Evolutionary conservation across 2,329 filamentous ascomycete genomes (phyloP).

Genomic region (Pyrenochaeta sp.): DNA sequence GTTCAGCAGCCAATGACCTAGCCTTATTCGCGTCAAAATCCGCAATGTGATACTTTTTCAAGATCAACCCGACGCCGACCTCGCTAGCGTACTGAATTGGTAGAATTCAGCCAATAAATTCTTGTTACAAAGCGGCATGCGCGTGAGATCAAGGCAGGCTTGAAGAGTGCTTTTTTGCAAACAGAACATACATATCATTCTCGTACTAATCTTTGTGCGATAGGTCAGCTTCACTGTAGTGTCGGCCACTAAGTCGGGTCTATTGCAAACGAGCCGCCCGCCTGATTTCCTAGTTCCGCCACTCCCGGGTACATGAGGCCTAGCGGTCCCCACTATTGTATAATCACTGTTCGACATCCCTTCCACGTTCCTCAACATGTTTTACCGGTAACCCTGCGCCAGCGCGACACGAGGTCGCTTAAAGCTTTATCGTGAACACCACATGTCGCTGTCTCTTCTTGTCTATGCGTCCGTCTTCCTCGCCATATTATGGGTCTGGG

Average conservation of each 20-base stretch:
- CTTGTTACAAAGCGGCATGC: no score
- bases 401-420: neutral
- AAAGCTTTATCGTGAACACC: neutral
- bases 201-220: no score
- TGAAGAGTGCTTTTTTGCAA: no score
- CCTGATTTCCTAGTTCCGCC: no score
- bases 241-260: no score
- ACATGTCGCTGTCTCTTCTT: neutral
- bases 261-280: no score
- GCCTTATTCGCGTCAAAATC: neutral
- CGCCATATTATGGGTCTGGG: neutral
- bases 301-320: no score
- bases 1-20: neutral
- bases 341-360: no score
- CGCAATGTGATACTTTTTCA: neutral
- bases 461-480: neutral
- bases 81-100: neutral
- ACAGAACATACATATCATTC: no score
- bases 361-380: neutral
- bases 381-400: neutral
- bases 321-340: no score
- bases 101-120: neutral
- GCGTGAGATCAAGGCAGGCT: no score
- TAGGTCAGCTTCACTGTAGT: no score
- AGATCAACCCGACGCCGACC: neutral